Conservation (phyloP, 169 alveolate species). For the Nephromyces sp. region DNA sequence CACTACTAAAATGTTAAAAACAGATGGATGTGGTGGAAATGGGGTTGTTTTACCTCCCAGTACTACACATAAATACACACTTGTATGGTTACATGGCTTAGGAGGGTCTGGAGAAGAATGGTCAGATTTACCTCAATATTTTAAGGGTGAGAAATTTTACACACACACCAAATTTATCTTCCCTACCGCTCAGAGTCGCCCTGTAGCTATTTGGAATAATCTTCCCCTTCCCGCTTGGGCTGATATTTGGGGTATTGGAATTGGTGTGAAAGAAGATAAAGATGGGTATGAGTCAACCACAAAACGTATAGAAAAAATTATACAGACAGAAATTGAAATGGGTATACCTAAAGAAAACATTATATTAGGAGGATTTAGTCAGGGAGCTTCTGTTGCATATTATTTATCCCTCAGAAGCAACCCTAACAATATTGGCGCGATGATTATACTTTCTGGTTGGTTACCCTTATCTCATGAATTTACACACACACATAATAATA, state of each 20-base stretch:
- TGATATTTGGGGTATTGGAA: slow-evolving; percentile 12
- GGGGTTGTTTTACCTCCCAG: not conserved
- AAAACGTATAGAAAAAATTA: slow-evolving; percentile 19
- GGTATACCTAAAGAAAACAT: slow-evolving; percentile 13
- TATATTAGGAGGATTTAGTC: slow-evolving; percentile 33
- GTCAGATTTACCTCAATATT: slow-evolving; percentile 5
- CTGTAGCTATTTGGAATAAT: slow-evolving; percentile 21
- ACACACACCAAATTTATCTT: slow-evolving; percentile 14
- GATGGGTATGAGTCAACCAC: slow-evolving; percentile 20
- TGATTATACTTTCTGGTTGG: slow-evolving; percentile 26
- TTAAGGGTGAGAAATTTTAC: not conserved
- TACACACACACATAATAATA: too few relatives aligned
- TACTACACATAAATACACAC: not conserved
- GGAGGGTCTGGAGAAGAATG: slow-evolving; percentile 35
- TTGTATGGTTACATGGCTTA: slow-evolving; percentile 29
- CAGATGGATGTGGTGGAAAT: not conserved
- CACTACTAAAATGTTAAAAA: too few relatives aligned
- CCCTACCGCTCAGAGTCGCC: slow-evolving; percentile 30
- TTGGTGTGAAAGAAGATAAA: slow-evolving; percentile 8
- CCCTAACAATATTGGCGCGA: slow-evolving; percentile 20
- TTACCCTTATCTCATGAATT: slow-evolving; percentile 14
- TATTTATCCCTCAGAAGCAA: slow-evolving; percentile 10
- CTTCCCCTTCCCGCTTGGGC: slow-evolving; percentile 31
- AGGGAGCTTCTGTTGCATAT: slow-evolving; percentile 32
- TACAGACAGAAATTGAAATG: slow-evolving; percentile 2